Base-by-base conservation (phyloP, 805 yeast species). In the Candida boidinii region DNA sequence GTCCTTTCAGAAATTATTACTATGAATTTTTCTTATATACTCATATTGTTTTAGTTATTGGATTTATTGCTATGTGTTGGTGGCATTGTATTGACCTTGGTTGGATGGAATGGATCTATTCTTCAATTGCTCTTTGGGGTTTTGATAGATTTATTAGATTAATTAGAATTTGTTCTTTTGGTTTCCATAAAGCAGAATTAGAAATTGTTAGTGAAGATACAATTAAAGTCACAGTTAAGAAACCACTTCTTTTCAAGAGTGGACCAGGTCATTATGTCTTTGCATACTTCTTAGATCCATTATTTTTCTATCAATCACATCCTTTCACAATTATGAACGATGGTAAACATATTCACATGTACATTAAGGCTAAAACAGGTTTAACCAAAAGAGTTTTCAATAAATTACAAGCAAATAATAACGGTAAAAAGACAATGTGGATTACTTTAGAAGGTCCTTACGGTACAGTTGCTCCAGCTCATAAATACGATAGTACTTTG, bases 381-480 rank as follows among this genome's bases (percentile, higher is more conserved):
- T 52, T 73, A 35, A 73, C 82, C 8, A 58, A 51, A 33, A 58
- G 57, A 22, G 44, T 73, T 17, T 49, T 54, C 37, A 46, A 49
- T 16, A 51, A 53, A 30, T 39, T 66, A 11, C 13, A 43, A 17
- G 44, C 34, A 19, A 42, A 35, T 36, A 59, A 49, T 26, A 64
- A 50, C 29, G 54, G 53, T 21, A 37, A 33, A 8, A 37, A 52
- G 15, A 40, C 45, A 13, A 54, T 63, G 32, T 53, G 51, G 15
- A 48, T 65, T 8, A 50, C 62, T 9, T 29, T 75, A 3, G 90
- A 81, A 48, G 90, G 90, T 1, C 87, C 88, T 2, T 81, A 82
- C 46, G 84, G 85, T 2, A 60, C 63, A 25, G 41, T 67, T 3
- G 49, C 70, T 4, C 70, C 77, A 2, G 56, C 73, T 12, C 55